Evolutionary conservation across 1,284 basidiomycete species (phyloP).

Genomic region (Ustilago nuda): DNA sequence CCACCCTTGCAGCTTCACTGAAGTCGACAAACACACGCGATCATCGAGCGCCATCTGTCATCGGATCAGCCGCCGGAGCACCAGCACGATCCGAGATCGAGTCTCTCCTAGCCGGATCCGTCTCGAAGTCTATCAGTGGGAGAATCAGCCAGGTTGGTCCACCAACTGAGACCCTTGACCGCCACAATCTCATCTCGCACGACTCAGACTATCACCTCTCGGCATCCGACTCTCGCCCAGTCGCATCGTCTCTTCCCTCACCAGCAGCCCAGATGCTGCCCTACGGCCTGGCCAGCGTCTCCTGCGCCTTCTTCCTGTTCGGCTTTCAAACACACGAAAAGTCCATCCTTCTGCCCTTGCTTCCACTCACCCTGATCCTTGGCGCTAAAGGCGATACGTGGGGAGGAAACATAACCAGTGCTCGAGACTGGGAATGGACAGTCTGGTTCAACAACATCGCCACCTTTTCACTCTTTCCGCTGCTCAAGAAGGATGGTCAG

Average conservation of each 20-base stretch:
- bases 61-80: conserved; percentile 34
- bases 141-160: conserved; percentile 18
- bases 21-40: conserved; percentile 24
- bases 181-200: conserved; percentile 40
- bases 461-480: conserved; percentile 88
- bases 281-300: conserved; percentile 64
- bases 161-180: conserved; percentile 10
- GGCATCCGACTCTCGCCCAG: conserved; percentile 72
- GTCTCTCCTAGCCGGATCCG: conserved; percentile 54
- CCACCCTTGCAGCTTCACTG: conserved; percentile 15
- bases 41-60: conserved; percentile 44
- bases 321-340: conserved; percentile 97
- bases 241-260: conserved; percentile 75
- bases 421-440: conserved; percentile 78
- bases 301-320: conserved; percentile 89
- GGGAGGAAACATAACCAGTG: conserved; percentile 71
- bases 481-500: conserved; percentile 84
- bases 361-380: conserved; percentile 84
- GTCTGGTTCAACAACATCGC: conserved; percentile 86
- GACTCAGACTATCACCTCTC: conserved; percentile 58
- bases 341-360: conserved; percentile 85
- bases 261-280: conserved; percentile 71
- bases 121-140: conserved; percentile 29
- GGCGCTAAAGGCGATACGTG: conserved; percentile 73
- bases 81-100: conserved; percentile 44